These are phyloP conservation scores for Pythium grandisporangium DNA, from an alignment of 352 stramenopile genomes.

Conservation along the genomic window DNA sequence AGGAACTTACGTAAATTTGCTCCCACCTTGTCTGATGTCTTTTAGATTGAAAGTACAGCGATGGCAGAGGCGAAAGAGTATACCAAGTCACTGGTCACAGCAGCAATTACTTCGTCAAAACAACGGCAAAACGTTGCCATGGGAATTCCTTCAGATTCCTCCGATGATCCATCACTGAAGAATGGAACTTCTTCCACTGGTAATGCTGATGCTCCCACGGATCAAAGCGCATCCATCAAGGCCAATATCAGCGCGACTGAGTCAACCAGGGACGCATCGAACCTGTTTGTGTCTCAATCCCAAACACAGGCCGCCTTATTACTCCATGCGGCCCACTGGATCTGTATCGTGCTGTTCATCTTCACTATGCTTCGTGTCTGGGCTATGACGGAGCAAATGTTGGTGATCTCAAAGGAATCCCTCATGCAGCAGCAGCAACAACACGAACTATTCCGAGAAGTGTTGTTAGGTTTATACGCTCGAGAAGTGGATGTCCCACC, in stretches of 20 bases:
- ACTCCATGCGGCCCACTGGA: constrained; percentile 32
- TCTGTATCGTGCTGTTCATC: constrained; percentile 59
- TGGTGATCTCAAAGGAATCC: constrained; percentile 35
- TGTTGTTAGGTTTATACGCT: too few species aligned
- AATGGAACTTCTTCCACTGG: too few species aligned
- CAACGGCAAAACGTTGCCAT: too few species aligned
- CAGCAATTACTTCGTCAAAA: too few species aligned
- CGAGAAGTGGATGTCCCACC: too few species aligned
- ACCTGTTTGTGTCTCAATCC: too few species aligned
- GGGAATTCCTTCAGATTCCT: too few species aligned
- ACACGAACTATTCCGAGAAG: constrained; percentile 48
- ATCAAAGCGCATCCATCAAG: too few species aligned
- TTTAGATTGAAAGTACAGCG: constrained; percentile 70
- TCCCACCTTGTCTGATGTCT: not conserved
- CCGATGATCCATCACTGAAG: too few species aligned
- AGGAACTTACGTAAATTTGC: not conserved
- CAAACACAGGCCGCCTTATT: too few species aligned
- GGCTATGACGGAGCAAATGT: constrained; percentile 49
- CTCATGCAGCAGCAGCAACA: constrained; percentile 55
- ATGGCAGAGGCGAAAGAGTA: constrained; percentile 62
- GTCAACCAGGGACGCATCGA: not conserved
- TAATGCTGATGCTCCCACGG: too few species aligned
- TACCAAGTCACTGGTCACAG: constrained; percentile 31
- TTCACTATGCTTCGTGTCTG: constrained; percentile 62
- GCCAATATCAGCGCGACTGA: too few species aligned